Conservation (phyloP, 345 rosid genomes). For the Linum lewisii region DNA sequence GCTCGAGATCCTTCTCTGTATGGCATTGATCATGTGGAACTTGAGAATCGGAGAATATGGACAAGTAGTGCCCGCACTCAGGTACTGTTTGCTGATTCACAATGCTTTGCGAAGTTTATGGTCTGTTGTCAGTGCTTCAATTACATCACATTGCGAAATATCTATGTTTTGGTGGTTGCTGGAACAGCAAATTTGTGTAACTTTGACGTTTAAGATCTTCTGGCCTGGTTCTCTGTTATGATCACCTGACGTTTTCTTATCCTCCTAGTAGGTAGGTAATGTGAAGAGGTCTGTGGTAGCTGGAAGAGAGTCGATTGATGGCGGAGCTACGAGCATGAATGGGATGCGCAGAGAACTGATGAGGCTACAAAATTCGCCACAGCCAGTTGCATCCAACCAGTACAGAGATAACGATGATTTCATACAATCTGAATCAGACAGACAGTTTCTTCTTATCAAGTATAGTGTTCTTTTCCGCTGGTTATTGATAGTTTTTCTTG, state of each 20-base stretch:
- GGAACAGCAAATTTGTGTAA: not conserved
- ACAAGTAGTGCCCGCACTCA: constrained; percentile 68
- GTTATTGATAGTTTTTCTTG: not conserved
- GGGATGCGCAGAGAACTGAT: constrained; percentile 72
- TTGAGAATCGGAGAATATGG: constrained; percentile 90
- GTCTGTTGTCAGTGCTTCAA: too few species aligned
- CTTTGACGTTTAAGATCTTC: not conserved
- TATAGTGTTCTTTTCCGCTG: constrained; percentile 23
- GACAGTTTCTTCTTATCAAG: constrained; percentile 90
- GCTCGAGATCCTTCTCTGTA: constrained; percentile 82
- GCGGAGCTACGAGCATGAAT: constrained; percentile 35
- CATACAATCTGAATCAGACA: constrained; percentile 86
- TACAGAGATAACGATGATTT: constrained; percentile 63
- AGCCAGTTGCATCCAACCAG: constrained; percentile 45
- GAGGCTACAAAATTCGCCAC: constrained; percentile 65
- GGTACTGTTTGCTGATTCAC: constrained; percentile 27
- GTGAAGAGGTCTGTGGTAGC: constrained; percentile 61
- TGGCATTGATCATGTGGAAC: constrained; percentile 78
- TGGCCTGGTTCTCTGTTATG: not conserved
- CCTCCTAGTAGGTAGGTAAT: constrained; percentile 44
- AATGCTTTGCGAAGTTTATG: not conserved
- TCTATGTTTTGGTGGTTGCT: not conserved
- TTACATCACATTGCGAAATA: too few species aligned
- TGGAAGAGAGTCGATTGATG: constrained; percentile 44
- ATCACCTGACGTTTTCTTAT: not conserved